Percentiles rank a stretch among this genome's conserved stretches.
phyloP scores from a whole-genome alignment of 1,284 basidiomycete genomes.

The Serendipita sp. region DNA sequence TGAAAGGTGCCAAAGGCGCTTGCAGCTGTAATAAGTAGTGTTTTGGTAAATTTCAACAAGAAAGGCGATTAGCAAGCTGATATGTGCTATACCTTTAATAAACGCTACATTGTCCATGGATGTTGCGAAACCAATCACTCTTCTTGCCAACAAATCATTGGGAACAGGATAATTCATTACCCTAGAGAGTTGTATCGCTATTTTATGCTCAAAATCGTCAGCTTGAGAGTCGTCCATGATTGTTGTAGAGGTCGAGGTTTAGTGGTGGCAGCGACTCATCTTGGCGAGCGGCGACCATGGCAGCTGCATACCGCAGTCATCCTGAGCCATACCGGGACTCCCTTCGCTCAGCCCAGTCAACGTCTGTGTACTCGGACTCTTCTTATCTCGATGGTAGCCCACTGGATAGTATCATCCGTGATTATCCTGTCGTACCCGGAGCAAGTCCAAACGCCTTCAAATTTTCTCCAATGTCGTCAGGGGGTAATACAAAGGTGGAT shows the following conservation, averaged over 20 bases:
- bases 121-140: slow-evolving; percentile 69
- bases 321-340: slow-evolving; percentile 4
- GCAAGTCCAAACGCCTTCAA: not conserved
- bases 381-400: not conserved
- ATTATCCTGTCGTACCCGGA: slow-evolving; percentile 3
- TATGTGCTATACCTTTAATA: slow-evolving; percentile 31
- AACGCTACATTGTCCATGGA: slow-evolving; percentile 53
- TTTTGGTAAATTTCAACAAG: not conserved
- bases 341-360: not conserved
- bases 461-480: not conserved
- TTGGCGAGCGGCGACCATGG: not conserved
- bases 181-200: slow-evolving; percentile 70
- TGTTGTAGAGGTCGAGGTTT: not conserved
- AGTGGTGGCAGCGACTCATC: not conserved
- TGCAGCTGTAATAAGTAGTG: slow-evolving; percentile 38
- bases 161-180: slow-evolving; percentile 67
- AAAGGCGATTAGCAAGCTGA: not conserved
- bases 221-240: slow-evolving; percentile 9
- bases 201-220: slow-evolving; percentile 55
- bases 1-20: slow-evolving; percentile 77
- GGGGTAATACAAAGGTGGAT: not conserved
- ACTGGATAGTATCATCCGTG: slow-evolving; percentile 5
- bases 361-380: not conserved
- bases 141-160: slow-evolving; percentile 65
- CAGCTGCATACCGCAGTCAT: not conserved